Conservation (phyloP, 108 stramenopile genomes). For the Cafeteria roenbergensis region DNA sequence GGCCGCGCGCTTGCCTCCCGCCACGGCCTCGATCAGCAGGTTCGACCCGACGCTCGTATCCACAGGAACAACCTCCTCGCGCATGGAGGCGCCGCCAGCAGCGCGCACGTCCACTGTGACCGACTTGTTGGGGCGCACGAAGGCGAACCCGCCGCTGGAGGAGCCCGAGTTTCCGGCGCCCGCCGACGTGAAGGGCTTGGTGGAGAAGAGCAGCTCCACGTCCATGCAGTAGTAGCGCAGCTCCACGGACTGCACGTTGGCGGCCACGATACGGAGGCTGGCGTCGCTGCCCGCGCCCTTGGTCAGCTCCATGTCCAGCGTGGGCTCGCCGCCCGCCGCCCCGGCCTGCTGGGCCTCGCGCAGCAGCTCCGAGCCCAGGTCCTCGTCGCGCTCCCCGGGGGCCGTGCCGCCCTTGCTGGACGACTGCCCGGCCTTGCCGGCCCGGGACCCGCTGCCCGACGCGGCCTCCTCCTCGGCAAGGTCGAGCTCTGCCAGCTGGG, state of each 20-base stretch:
- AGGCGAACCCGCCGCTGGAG: neutral
- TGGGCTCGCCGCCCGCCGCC: neutral
- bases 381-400: neutral
- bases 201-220: constrained; percentile 12
- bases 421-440: too few species aligned
- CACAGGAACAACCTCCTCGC: neutral
- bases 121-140: neutral
- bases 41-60: neutral
- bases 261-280: neutral
- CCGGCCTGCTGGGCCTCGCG: neutral
- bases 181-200: neutral
- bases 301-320: neutral
- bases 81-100: neutral
- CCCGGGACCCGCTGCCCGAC: too few species aligned
- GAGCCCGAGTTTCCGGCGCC: neutral
- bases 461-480: neutral
- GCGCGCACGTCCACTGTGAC: neutral
- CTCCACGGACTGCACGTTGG: neutral
- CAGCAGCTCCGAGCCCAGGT: neutral
- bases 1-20: neutral
- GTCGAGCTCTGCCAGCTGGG: neutral
- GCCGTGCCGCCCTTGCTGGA: neutral
- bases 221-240: constrained; percentile 4
- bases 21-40: constrained; percentile 3
- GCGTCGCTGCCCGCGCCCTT: neutral